These are phyloP conservation scores for Diaporthe vexans DNA, from an alignment of 2,329 filamentous ascomycete genomes.

Conservation along the genomic window DNA sequence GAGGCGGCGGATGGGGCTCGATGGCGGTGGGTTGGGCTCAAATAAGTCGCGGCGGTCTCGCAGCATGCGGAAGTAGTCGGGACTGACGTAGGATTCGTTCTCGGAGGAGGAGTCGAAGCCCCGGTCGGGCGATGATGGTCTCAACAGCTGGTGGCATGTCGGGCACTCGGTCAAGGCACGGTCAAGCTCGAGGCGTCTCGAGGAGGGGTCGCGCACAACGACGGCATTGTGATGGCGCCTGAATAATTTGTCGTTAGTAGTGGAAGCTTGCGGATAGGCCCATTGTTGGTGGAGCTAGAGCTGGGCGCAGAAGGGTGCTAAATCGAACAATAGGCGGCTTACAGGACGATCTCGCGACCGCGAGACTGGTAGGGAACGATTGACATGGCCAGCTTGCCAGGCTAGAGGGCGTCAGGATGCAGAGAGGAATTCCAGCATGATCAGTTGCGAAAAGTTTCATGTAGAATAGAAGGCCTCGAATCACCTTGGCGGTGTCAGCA, in stretches of 20 bases:
- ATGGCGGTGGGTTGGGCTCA: constrained; percentile 59
- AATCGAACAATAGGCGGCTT: constrained; percentile 56
- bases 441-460: constrained; percentile 6
- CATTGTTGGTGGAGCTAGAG: background rate
- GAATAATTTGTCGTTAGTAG: constrained; percentile 5
- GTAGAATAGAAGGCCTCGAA: background rate
- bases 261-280: background rate
- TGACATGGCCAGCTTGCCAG: constrained; percentile 61
- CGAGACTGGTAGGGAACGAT: constrained; percentile 83
- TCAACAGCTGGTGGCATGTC: constrained; percentile 85
- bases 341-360: constrained; percentile 85
- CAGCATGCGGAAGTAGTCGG: constrained; percentile 96
- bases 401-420: constrained; percentile 39
- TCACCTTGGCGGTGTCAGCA: background rate
- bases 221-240: constrained; percentile 95
- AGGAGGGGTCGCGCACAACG: constrained; percentile 89
- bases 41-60: constrained; percentile 65
- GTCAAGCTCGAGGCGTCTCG: constrained; percentile 83
- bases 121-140: constrained; percentile 63
- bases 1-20: constrained; percentile 68
- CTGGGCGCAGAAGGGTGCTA: constrained; percentile 17
- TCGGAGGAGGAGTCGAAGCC: constrained; percentile 62
- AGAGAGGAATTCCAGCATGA: constrained; percentile 29
- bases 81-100: constrained; percentile 82
- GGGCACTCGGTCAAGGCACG: constrained; percentile 85